Base-by-base conservation (phyloP, 148 eudicot species). In the Rhododendron griersonianum region DNA sequence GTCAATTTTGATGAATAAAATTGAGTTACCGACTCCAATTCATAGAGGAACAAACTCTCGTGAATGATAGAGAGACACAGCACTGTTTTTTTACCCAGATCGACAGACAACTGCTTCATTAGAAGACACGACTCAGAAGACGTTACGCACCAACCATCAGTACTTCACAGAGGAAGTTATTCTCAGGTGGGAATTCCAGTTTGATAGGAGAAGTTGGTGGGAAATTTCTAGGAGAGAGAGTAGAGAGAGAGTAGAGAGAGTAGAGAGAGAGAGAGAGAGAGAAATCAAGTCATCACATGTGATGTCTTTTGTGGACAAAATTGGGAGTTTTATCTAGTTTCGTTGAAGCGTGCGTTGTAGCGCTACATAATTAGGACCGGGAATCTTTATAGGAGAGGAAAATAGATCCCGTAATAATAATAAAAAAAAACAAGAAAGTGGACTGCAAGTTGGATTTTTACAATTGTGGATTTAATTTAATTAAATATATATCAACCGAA, bases 151-250 rank as follows among this genome's bases (percentile, higher is more conserved):
- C 14, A 9, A 76, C 10, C 80, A 11, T 30, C 78, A 71, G 35
- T 33, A 30, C 30, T 30, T 30, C 14, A 28, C 5, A 71, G 39
- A 4, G 41, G 78, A 37, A 74, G 35, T 69, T 69, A 28, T 11
- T 9, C 10, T 69, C 75, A 11, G 59, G 35, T 50, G 35, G 23
- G 83, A 80, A 0, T 53, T 80, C 33, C 5, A 51, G 65, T 16
- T 80, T 51, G 37, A 16, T 47, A 28, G 11, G 4, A 47, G 57
- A 47, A 48, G 8, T 37, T 47, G 55, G 55, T 47, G 59, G 59
- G 81, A 79, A 79, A 79, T 79, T 79, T 79, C 81, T 79, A n/a
- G 59, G 57, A 47, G 57, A 80, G 44, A 51, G 82, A 30, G 82
- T n/a, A 30, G 44, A 78, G 57, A 45, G 81, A 78, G 81, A 28